Percentiles rank a stretch among this genome's conserved stretches.
These are phyloP conservation scores for Umbelopsis sp. DNA, from an alignment of 371 early-diverging fungal genomes.

Conservation along the genomic window DNA sequence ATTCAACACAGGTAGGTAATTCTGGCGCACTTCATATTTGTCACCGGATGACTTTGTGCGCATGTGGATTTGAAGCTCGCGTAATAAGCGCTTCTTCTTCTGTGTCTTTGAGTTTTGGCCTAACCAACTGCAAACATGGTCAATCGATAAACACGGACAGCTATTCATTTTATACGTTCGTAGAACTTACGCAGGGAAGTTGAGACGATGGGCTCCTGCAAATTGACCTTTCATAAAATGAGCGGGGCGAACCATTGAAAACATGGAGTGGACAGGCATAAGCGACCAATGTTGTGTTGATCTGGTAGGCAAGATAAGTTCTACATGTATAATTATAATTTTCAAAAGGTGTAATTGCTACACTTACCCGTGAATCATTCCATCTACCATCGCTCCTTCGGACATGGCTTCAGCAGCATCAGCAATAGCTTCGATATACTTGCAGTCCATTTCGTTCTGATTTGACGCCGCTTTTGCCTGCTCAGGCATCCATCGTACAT, in stretches of 20 bases:
- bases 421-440: slow-evolving; percentile 43
- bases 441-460: slow-evolving; percentile 53
- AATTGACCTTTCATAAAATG: slow-evolving; percentile 72
- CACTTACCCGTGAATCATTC: slow-evolving; percentile 75
- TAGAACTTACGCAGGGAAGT: slow-evolving; percentile 52
- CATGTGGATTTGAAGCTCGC: slow-evolving; percentile 86
- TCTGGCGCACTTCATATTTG: slow-evolving; percentile 82
- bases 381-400: slow-evolving; percentile 85
- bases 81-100: slow-evolving; percentile 76
- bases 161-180: neutral
- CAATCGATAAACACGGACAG: no score
- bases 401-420: slow-evolving; percentile 93
- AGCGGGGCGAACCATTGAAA: slow-evolving; percentile 90
- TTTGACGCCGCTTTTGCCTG: slow-evolving; percentile 26
- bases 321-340: neutral
- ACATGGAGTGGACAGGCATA: slow-evolving; percentile 89
- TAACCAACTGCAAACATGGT: slow-evolving; percentile 68
- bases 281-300: slow-evolving; percentile 88
- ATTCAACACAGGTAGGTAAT: slow-evolving; percentile 80
- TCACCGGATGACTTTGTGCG: slow-evolving; percentile 80
- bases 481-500: slow-evolving; percentile 38
- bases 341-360: neutral
- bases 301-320: slow-evolving; percentile 25
- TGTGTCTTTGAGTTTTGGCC: slow-evolving; percentile 90
- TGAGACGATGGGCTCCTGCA: slow-evolving; percentile 28